A percentile compares a stretch with the other conserved stretches of the same genome.
Conservation (phyloP, 768 basidiomycete genomes). For the Nidularia sp. region DNA sequence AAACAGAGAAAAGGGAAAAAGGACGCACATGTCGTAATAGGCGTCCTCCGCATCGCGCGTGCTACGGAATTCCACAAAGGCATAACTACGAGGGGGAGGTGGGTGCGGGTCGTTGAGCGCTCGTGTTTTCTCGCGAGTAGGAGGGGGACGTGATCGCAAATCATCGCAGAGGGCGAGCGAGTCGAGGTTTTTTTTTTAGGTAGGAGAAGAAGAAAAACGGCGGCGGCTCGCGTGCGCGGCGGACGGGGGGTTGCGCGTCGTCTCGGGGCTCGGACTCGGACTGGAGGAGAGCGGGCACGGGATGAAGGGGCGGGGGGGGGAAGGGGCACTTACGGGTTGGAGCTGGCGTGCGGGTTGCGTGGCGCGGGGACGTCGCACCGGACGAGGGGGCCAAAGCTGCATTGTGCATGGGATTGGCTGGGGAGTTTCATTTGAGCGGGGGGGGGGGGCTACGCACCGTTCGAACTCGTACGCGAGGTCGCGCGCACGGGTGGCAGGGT, state of each 20-base stretch:
- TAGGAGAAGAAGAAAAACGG: background rate
- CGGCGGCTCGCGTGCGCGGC: background rate
- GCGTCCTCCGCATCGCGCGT: slow-evolving; percentile 31
- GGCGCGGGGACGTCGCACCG: slow-evolving; percentile 91
- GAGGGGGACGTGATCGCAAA: background rate
- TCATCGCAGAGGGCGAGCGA: background rate
- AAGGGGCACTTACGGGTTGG: slow-evolving; percentile 74
- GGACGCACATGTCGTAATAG: slow-evolving; percentile 31
- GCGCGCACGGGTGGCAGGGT: slow-evolving; percentile 75
- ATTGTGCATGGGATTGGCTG: slow-evolving; percentile 1
- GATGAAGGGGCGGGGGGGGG: slow-evolving; percentile 11
- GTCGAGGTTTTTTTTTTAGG: background rate
- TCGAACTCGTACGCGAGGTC: slow-evolving; percentile 88
- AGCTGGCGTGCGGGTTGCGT: slow-evolving; percentile 66
- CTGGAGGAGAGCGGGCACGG: slow-evolving; percentile 13
- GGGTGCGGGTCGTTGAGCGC: slow-evolving; percentile 48
- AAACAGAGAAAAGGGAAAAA: background rate
- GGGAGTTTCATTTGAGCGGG: slow-evolving; percentile 7
- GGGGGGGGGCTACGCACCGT: slow-evolving; percentile 37
- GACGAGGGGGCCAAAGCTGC: slow-evolving; percentile 75
- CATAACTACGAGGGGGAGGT: slow-evolving; percentile 58
- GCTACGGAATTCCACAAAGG: slow-evolving; percentile 81
- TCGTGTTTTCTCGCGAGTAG: background rate
- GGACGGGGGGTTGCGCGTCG: background rate
- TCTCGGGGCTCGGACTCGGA: slow-evolving; percentile 1